Evolutionary conservation across 139 green algal genomes (phyloP), one percentile per base, ranked within the genome.

Genomic region (Chlamydomonas sphaeroides): DNA sequence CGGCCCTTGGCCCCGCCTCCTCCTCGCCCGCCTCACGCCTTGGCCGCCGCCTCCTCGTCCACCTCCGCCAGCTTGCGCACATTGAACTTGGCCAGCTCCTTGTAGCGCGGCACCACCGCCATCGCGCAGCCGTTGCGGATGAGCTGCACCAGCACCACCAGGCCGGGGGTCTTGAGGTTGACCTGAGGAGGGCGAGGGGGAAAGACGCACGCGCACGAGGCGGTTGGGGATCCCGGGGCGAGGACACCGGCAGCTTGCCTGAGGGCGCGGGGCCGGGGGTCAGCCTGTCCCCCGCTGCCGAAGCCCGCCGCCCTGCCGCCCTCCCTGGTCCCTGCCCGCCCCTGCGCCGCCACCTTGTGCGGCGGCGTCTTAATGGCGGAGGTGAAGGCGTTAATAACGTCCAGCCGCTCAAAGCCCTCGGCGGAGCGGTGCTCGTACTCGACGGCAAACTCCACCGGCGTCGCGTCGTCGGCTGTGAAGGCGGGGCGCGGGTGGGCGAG

Each of bases 71-170:
- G 41, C 82, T 80, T 89, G 57, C 79, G 70, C 18, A 92, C 36
- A 48, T 92, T 92, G 70, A 84, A 87, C 18, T 69, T 80, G 32
- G 36, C 36, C 48, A 92, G 81, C 68, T 89, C 84, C 59, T 78
- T 76, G 78, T 90, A 93, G 30, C 69, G 26, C 20, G 65, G 39
- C 78, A 88, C 78, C 32, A 93, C 87, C 10, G 59, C 70, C 28
- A 88, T 72, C 20, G 73, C 73, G 42, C 67, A 85, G 21, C 84
- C 80, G 62, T 91, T 93, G 41, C 87, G 73, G 48, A 81, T 80
- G 28, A 90, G 57, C 87, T 93, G 85, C 63, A 93, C 87, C 68
- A 93, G 68, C 11, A 93, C 78, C 3, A 77, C 85, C 68, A 80
- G 80, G n/a, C 68, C n/a, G 11, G 86, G 84, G 0, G 45, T 45